Conservation (phyloP, 2,329 filamentous ascomycete genomes). For the Fusarium sulawesiense region DNA sequence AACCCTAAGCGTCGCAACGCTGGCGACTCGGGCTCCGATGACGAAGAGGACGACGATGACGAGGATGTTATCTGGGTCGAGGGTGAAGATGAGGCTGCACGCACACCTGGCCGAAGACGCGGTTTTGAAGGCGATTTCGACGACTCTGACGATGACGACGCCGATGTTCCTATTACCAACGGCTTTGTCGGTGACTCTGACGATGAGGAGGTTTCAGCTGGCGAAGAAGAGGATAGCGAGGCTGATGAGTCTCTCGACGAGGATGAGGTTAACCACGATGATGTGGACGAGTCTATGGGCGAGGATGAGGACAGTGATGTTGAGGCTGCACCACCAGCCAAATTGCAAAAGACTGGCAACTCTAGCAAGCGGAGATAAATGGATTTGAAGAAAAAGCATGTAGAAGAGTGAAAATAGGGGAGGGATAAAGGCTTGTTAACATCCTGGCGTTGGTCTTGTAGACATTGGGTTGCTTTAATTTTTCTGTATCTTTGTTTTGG, state of each 20-base stretch:
- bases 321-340: slow-evolving; percentile 60
- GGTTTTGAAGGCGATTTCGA: slow-evolving; percentile 55
- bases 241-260: slow-evolving; percentile 65
- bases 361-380: slow-evolving; percentile 42
- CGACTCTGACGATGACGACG: slow-evolving; percentile 62
- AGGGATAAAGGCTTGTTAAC: slow-evolving; percentile 29
- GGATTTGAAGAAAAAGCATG: slow-evolving; percentile 18
- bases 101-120: slow-evolving; percentile 53
- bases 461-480: slow-evolving; percentile 41
- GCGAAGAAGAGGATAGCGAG: slow-evolving; percentile 55
- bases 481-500: slow-evolving; percentile 44
- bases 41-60: slow-evolving; percentile 56
- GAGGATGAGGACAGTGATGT: slow-evolving; percentile 67
- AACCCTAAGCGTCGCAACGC: slow-evolving; percentile 52
- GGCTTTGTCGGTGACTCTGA: slow-evolving; percentile 69
- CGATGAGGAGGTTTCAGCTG: slow-evolving; percentile 64
- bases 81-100: slow-evolving; percentile 79
- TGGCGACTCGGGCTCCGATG: slow-evolving; percentile 61
- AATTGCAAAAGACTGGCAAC: slow-evolving; percentile 50
- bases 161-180: slow-evolving; percentile 66
- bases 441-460: slow-evolving; percentile 47
- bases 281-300: slow-evolving; percentile 64
- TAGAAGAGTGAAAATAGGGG: slow-evolving; percentile 21
- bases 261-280: slow-evolving; percentile 70
- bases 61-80: slow-evolving; percentile 90